phyloP scores from a whole-genome alignment of 345 rosid species.

The Aquilaria yunnanensis region DNA sequence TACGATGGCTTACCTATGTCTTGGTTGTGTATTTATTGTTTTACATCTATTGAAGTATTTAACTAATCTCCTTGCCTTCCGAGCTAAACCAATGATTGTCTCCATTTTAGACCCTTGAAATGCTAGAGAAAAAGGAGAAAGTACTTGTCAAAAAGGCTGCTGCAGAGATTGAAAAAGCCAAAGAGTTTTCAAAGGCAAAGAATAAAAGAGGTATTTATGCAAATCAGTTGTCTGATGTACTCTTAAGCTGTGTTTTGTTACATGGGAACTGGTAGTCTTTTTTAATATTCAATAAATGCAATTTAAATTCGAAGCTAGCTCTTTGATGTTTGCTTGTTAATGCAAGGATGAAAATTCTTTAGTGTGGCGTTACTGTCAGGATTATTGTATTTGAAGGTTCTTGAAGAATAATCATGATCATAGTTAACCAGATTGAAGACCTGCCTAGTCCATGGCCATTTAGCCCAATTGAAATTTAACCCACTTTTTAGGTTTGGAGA shows the following conservation, averaged over 20 bases:
- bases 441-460: no score
- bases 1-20: no score
- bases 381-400: background rate
- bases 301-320: background rate
- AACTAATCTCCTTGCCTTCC: no score
- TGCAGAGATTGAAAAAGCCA: constrained; percentile 57
- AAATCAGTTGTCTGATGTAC: background rate
- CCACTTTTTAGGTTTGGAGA: no score
- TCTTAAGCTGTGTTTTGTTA: background rate
- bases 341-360: background rate
- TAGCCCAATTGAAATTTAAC: no score
- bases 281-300: background rate
- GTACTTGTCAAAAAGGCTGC: constrained; percentile 58
- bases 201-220: constrained; percentile 48
- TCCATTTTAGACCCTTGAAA: constrained; percentile 55
- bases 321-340: background rate
- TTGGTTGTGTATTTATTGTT: no score
- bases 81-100: background rate
- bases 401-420: background rate
- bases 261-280: no score
- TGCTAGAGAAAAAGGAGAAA: constrained; percentile 84
- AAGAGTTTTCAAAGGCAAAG: constrained; percentile 42
- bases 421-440: no score
- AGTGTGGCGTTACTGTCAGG: no score
- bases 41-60: no score